Evolutionary conservation across 2,329 filamentous ascomycete genomes (phyloP).

Genomic region (Ophiostoma sp.): DNA sequence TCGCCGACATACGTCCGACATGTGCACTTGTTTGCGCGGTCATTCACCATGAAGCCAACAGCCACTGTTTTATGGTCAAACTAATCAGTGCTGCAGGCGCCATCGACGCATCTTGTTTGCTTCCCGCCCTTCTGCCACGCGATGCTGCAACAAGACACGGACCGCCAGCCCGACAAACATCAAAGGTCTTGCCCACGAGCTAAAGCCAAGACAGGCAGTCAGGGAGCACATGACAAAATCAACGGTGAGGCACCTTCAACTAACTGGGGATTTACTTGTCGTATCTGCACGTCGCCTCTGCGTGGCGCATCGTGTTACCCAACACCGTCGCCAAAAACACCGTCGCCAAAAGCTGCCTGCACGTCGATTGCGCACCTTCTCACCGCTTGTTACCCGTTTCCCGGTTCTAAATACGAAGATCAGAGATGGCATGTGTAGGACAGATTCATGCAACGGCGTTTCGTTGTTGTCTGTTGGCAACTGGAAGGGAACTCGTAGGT

Average conservation of each 20-base stretch:
- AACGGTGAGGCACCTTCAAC: too few species aligned
- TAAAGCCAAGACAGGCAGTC: not conserved
- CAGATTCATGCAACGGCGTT: too few species aligned
- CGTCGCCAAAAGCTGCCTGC: slow-evolving; percentile 2
- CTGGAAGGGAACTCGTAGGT: too few species aligned
- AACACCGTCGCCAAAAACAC: not conserved
- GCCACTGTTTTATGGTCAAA: too few species aligned
- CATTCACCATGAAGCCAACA: too few species aligned
- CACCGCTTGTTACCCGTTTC: not conserved
- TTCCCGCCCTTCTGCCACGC: too few species aligned
- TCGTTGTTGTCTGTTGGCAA: not conserved
- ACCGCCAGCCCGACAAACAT: too few species aligned
- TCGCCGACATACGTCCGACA: not conserved
- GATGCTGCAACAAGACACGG: too few species aligned
- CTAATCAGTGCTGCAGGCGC: too few species aligned
- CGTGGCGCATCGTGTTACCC: slow-evolving; percentile 9
- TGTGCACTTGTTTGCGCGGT: not conserved
- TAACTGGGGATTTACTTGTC: not conserved
- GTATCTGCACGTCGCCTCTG: slow-evolving; percentile 11
- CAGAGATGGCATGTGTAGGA: too few species aligned
- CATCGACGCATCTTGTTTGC: too few species aligned
- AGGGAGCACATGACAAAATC: not conserved
- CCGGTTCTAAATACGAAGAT: not conserved
- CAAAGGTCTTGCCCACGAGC: not conserved
- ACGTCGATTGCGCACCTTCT: not conserved